Evolutionary conservation across 2,329 filamentous ascomycete species (phyloP).

Genomic region (Xylariaceae sp.): DNA sequence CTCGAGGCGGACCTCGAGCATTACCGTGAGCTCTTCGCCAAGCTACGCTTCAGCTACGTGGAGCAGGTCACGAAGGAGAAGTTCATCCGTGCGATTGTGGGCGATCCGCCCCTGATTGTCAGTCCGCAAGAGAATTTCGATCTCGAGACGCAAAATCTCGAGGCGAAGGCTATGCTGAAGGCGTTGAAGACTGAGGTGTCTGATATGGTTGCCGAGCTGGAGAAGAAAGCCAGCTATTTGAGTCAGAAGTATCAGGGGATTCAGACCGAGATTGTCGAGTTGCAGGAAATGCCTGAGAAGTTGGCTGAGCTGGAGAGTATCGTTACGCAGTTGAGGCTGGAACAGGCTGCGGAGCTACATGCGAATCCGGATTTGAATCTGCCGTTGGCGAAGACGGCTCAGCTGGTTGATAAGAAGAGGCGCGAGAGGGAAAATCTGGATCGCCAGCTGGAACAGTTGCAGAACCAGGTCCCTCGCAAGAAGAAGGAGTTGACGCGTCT

Average conservation of each 20-base stretch:
- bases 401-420: constrained; percentile 47
- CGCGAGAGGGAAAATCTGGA: constrained; percentile 52
- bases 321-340: constrained; percentile 41
- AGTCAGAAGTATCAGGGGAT: constrained; percentile 49
- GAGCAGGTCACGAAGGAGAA: constrained; percentile 99
- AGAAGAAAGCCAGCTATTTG: constrained; percentile 56
- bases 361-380: constrained; percentile 46
- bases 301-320: constrained; percentile 45
- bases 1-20: constrained; percentile 80
- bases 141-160: constrained; percentile 63
- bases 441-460: constrained; percentile 57
- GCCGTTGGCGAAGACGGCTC: constrained; percentile 52
- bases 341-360: constrained; percentile 36
- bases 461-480: constrained; percentile 59
- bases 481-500: constrained; percentile 62
- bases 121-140: constrained; percentile 75
- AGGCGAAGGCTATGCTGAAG: constrained; percentile 70
- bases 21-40: constrained; percentile 93
- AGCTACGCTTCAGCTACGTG: constrained; percentile 93
- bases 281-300: constrained; percentile 48
- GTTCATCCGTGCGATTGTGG: constrained; percentile 87
- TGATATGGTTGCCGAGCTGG: constrained; percentile 66
- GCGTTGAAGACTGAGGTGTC: constrained; percentile 74
- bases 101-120: constrained; percentile 81
- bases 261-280: constrained; percentile 42